phyloP scores from a whole-genome alignment of 2,329 filamentous ascomycete genomes.

The Aspergillus sp. region DNA sequence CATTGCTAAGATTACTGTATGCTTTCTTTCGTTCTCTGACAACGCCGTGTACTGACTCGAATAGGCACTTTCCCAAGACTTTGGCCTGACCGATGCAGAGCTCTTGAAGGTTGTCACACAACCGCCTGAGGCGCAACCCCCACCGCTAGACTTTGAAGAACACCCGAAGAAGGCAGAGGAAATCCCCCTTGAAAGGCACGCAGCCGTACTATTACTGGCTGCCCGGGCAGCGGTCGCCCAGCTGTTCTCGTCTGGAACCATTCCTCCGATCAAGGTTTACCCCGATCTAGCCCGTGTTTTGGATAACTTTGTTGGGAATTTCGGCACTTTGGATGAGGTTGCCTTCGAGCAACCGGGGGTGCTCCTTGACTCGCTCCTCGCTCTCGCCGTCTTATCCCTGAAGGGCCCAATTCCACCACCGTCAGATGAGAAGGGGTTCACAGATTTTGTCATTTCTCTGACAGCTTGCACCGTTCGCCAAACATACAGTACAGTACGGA shows the following conservation, averaged over 20 bases:
- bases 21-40: conserved; percentile 11
- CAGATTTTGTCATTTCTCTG: conserved; percentile 51
- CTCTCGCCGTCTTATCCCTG: conserved; percentile 52
- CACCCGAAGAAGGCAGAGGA: conserved; percentile 53
- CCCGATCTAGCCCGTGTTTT: conserved; percentile 54
- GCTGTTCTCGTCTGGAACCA: conserved; percentile 47
- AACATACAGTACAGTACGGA: conserved; percentile 37
- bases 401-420: conserved; percentile 48
- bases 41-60: conserved; percentile 8
- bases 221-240: conserved; percentile 52
- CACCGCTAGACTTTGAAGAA: conserved; percentile 54
- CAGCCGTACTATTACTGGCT: conserved; percentile 54
- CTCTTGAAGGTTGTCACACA: conserved; percentile 48
- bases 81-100: conserved; percentile 50
- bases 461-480: conserved; percentile 40
- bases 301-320: conserved; percentile 51
- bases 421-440: conserved; percentile 52
- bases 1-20: conserved; percentile 56
- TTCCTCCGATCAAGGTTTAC: conserved; percentile 49
- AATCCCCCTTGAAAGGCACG: conserved; percentile 57
- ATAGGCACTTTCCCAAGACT: conserved; percentile 54
- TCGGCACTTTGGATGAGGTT: conserved; percentile 36
- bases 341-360: conserved; percentile 51
- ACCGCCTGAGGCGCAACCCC: conserved; percentile 39
- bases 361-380: conserved; percentile 55